Evolutionary conservation across 768 basidiomycete genomes (phyloP).

Genomic region (Russula virescens): DNA sequence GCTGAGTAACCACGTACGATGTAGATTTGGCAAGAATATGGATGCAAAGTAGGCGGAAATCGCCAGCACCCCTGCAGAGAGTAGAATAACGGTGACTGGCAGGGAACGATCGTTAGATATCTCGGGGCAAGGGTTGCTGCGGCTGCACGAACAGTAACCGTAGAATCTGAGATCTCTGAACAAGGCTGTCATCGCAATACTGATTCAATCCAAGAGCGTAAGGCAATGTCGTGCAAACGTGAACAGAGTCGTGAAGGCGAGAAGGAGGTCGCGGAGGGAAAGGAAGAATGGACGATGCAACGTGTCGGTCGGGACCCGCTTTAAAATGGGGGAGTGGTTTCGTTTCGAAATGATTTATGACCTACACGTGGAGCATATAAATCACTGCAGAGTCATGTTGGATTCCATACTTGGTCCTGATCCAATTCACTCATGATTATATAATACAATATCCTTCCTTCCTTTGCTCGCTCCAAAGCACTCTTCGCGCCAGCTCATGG

Average conservation of each 20-base stretch:
- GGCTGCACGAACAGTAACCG: slow-evolving; percentile 7
- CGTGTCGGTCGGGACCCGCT: slow-evolving; percentile 6
- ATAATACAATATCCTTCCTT: not conserved
- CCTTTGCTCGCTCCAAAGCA: not conserved
- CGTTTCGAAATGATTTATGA: too few relatives aligned
- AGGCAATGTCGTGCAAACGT: slow-evolving; percentile 2
- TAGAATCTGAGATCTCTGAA: slow-evolving; percentile 16
- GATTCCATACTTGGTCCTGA: too few relatives aligned
- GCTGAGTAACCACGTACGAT: slow-evolving; percentile 11
- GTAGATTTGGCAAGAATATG: slow-evolving; percentile 16
- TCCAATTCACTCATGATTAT: not conserved
- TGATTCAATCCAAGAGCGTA: not conserved
- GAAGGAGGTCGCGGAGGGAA: not conserved
- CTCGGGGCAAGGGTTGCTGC: not conserved
- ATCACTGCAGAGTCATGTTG: too few relatives aligned
- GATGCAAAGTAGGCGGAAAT: slow-evolving; percentile 15
- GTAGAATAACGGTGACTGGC: slow-evolving; percentile 7
- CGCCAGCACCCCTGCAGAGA: slow-evolving; percentile 4
- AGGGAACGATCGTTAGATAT: not conserved
- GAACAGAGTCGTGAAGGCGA: not conserved
- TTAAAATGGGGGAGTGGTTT: not conserved
- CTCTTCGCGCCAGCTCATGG: slow-evolving; percentile 15
- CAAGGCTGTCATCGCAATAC: slow-evolving; percentile 18
- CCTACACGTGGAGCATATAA: not conserved
- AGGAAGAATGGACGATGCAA: not conserved